A percentile compares a stretch with the other conserved stretches of the same genome.
These are phyloP conservation scores for Fraxinus sp. DNA, from an alignment of 305 asterid species.

Conservation along the genomic window DNA sequence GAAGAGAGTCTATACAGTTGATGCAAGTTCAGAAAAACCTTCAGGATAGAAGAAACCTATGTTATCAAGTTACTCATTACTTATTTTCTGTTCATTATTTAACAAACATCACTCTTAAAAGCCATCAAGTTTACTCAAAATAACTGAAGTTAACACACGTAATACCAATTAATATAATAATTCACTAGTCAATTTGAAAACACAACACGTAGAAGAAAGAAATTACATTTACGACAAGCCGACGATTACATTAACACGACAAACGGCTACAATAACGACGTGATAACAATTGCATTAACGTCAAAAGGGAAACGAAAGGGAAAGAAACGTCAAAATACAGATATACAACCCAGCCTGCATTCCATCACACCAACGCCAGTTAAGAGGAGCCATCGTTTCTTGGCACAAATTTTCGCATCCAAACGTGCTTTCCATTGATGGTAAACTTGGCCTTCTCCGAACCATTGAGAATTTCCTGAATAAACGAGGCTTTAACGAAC, in stretches of 20 bases:
- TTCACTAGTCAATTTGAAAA: background rate
- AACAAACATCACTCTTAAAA: background rate
- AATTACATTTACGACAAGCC: background rate
- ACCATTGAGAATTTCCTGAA: constrained; percentile 34
- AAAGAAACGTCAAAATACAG: background rate
- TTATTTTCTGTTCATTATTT: background rate
- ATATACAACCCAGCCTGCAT: background rate
- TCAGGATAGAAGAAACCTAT: background rate
- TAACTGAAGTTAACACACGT: background rate
- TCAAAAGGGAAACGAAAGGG: background rate
- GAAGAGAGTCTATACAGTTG: background rate
- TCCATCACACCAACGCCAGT: background rate
- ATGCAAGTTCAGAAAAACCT: background rate
- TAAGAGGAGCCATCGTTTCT: background rate
- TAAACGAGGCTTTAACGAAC: constrained; percentile 17
- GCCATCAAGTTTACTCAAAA: background rate
- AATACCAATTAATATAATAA: background rate
- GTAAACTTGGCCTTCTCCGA: constrained; percentile 40
- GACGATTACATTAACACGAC: background rate
- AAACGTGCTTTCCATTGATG: constrained; percentile 53
- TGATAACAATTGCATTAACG: no score
- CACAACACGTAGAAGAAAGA: background rate
- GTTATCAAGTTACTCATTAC: background rate
- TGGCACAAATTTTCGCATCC: constrained; percentile 55
- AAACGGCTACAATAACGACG: background rate